Percentiles rank a stretch among this genome's conserved stretches.
These are phyloP conservation scores for Scedosporium minutisporum DNA, from an alignment of 2,329 filamentous ascomycete genomes.

Conservation along the genomic window DNA sequence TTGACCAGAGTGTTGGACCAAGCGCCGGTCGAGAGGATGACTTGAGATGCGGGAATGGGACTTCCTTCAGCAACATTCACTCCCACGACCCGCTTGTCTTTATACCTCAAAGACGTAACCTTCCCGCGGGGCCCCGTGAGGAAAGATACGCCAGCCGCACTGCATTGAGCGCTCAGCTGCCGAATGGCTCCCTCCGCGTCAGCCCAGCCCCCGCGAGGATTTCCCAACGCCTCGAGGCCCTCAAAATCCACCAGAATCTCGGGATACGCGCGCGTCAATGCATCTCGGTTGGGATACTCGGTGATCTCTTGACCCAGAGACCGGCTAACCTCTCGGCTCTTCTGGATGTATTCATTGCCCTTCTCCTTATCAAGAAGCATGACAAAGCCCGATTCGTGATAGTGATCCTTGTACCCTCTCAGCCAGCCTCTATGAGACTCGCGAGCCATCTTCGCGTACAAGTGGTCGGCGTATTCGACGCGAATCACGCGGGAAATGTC, in stretches of 20 bases:
- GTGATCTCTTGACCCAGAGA: not conserved
- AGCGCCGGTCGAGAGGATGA: constrained; percentile 74
- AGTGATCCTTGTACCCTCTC: constrained; percentile 22
- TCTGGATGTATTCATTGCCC: constrained; percentile 47
- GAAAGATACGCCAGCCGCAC: constrained; percentile 45
- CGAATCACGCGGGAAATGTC: constrained; percentile 57
- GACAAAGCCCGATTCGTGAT: not conserved
- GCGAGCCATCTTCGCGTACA: constrained; percentile 65
- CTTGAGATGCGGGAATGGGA: constrained; percentile 55
- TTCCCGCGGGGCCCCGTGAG: constrained; percentile 34
- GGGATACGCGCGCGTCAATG: not conserved
- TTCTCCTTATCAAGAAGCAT: not conserved
- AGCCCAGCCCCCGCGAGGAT: constrained; percentile 68
- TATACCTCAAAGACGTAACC: constrained; percentile 31
- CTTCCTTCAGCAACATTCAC: constrained; percentile 40
- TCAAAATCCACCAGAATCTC: constrained; percentile 39
- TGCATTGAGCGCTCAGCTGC: constrained; percentile 21
- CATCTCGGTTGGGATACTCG: not conserved
- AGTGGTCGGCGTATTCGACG: constrained; percentile 69
- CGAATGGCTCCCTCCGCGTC: constrained; percentile 64
- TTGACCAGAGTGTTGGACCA: constrained; percentile 77
- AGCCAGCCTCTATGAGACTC: constrained; percentile 65
- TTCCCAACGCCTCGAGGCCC: constrained; percentile 52
- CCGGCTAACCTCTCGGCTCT: constrained; percentile 32
- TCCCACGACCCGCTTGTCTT: constrained; percentile 31